Evolutionary conservation across 495 filamentous ascomycete species (phyloP).

Genomic region (Hyaloscypha hepaticicola): DNA sequence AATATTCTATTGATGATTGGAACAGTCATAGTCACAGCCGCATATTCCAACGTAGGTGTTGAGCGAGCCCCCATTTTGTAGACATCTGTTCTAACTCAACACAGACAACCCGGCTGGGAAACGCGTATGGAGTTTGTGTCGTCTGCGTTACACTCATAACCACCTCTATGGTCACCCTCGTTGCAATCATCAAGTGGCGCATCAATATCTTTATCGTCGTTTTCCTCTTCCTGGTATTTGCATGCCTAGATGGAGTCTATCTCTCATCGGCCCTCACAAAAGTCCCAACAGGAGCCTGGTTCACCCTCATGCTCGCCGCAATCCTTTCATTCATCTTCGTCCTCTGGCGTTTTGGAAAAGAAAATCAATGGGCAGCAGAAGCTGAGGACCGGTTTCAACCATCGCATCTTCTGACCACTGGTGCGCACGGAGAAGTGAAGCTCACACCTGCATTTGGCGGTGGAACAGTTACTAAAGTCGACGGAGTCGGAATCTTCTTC

Average conservation of each 20-base stretch:
- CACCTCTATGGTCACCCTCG: slow-evolving; percentile 66
- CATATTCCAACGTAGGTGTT: slow-evolving; percentile 64
- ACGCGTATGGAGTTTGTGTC: slow-evolving; percentile 64
- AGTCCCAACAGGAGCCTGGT: slow-evolving; percentile 72
- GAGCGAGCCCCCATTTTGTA: background rate
- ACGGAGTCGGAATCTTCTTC: slow-evolving; percentile 63
- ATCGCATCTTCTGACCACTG: slow-evolving; percentile 41
- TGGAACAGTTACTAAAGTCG: slow-evolving; percentile 42
- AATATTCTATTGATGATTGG: slow-evolving; percentile 77
- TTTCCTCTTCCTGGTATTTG: slow-evolving; percentile 61
- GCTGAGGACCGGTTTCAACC: slow-evolving; percentile 55
- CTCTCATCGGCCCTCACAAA: slow-evolving; percentile 67
- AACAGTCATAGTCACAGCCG: slow-evolving; percentile 68
- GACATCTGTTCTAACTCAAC: slow-evolving; percentile 4
- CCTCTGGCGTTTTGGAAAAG: slow-evolving; percentile 74
- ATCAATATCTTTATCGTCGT: slow-evolving; percentile 56
- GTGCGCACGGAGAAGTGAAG: slow-evolving; percentile 26
- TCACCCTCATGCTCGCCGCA: slow-evolving; percentile 62
- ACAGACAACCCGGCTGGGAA: slow-evolving; percentile 49
- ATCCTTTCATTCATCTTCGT: slow-evolving; percentile 60
- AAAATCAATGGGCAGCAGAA: slow-evolving; percentile 70
- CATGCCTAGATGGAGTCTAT: slow-evolving; percentile 60
- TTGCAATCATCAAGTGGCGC: slow-evolving; percentile 67
- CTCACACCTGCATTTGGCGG: slow-evolving; percentile 46
- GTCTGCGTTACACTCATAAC: slow-evolving; percentile 75